Conservation (phyloP, 345 rosid genomes). For the Brassica cretica region DNA sequence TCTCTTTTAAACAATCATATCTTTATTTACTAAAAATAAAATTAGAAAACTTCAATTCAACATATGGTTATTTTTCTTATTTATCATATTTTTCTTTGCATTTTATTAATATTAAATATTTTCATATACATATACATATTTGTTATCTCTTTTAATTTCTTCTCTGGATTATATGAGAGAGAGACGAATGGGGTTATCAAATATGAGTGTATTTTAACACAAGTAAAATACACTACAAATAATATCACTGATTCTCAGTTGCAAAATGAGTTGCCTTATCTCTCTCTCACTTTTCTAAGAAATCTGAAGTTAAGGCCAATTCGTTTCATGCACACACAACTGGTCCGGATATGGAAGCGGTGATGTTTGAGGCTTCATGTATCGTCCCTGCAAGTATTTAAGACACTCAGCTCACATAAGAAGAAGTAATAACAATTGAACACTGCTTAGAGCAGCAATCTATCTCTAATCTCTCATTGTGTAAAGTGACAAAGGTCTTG, state of each 20-base stretch:
- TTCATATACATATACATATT: too few species aligned
- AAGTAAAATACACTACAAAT: background rate
- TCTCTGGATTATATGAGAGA: too few species aligned
- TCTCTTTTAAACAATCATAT: too few species aligned
- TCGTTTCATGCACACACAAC: background rate
- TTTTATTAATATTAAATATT: too few species aligned
- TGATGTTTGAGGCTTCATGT: constrained; percentile 71
- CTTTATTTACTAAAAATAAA: too few species aligned
- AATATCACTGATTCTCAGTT: constrained; percentile 28
- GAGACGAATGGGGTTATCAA: too few species aligned
- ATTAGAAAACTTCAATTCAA: too few species aligned
- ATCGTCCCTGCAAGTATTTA: constrained; percentile 51
- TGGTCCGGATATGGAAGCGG: constrained; percentile 47
- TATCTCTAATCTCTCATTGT: constrained; percentile 53
- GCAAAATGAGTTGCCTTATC: constrained; percentile 33
- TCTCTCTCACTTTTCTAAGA: background rate
- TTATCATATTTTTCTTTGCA: too few species aligned
- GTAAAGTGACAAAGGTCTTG: constrained; percentile 55
- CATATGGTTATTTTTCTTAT: too few species aligned
- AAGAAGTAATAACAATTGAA: constrained; percentile 1
- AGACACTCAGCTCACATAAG: constrained; percentile 2
- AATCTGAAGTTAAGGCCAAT: constrained; percentile 16
- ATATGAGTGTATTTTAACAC: too few species aligned
- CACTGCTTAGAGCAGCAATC: background rate
- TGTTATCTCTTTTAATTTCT: too few species aligned